Base-by-base conservation (phyloP, 2,329 filamentous ascomycete species). In the Chaetomiaceae sp. region DNA sequence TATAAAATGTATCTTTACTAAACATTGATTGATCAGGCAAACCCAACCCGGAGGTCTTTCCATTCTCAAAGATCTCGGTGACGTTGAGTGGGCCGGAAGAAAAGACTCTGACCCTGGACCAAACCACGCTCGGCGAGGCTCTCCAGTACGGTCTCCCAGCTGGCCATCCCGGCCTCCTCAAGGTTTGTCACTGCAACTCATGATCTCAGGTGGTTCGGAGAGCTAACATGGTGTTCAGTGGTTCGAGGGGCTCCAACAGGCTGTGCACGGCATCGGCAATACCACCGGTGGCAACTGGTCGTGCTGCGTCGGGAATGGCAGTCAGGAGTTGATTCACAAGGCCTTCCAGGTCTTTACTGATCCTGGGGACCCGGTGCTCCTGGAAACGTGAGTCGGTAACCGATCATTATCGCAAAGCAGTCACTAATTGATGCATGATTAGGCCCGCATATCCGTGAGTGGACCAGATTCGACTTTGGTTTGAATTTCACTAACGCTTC, bases 311-410 rank as follows among this genome's bases (percentile, higher is more conserved):
- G 48, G 48, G 10, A 51, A 51, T 18, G 48, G 48, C 48, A 51
- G 41, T 41, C 48, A 51, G 16, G 48, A 51, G 33, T n/a, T 51
- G 9, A 51, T 51, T 20, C 48, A 51, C 33, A 51, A 51, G 40
- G 48, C 48, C 30, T 51, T 51, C 32, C 48, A 44, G 40, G 48
- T 51, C 13, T 51, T 51, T 6, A 45, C 40, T 6, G 48, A 51
- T 18, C 48, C 41, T 5, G 48, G 48, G 2, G 48, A 51, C 41
- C n/a, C 48, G 20, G 48, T 51, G 40, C 23, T 51, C 18, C 33
- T 51, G 18, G 48, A 51, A 14, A 51, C 48, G 48, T 51, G 8
- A 37, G 48, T 51, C 14, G 1, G 7, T 3, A 13, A n/a, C 21
- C 11, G 5, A 2, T 3, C 9, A 16, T 1, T 29, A 14, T 18